These are phyloP conservation scores for Hortaea werneckii DNA, from an alignment of 2,329 filamentous ascomycete genomes.

Conservation along the genomic window DNA sequence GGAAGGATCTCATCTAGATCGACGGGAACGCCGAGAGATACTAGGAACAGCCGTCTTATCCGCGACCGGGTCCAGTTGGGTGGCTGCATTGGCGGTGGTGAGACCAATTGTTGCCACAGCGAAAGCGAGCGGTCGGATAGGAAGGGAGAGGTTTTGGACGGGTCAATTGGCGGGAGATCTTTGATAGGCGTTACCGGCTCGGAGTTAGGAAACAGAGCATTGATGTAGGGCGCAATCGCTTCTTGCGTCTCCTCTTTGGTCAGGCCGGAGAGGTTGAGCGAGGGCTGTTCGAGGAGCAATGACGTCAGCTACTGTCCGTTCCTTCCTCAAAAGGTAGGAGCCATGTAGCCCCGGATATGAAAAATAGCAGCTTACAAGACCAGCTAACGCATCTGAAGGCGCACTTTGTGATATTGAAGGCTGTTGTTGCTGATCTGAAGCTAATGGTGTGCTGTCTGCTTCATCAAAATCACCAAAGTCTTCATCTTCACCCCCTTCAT, in stretches of 20 bases:
- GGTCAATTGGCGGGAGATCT: conserved; percentile 13
- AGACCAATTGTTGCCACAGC: conserved; percentile 91
- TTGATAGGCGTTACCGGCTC: conserved; percentile 27
- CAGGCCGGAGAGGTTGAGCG: conserved; percentile 15
- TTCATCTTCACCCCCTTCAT: conserved; percentile 37
- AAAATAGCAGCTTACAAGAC: conserved; percentile 36
- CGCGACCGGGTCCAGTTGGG: conserved; percentile 97
- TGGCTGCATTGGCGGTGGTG: conserved; percentile 85
- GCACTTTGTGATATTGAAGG: conserved; percentile 14
- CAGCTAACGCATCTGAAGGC: conserved; percentile 27
- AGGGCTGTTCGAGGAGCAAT: conserved; percentile 12
- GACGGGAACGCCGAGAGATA: conserved; percentile 89
- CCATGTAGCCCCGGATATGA: too few species aligned
- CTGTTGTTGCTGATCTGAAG: conserved; percentile 28
- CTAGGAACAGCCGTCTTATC: conserved; percentile 87
- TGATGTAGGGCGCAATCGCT: conserved; percentile 56
- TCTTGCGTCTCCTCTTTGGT: conserved; percentile 48
- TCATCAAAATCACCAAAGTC: conserved; percentile 45
- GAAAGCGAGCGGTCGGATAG: conserved; percentile 79
- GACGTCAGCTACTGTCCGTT: too few species aligned
- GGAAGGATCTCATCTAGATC: conserved; percentile 96
- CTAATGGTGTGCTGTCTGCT: conserved; percentile 27
- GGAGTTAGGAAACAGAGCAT: conserved; percentile 53
- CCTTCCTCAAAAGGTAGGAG: too few species aligned
- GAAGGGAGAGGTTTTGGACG: conserved; percentile 48